Conservation (phyloP, 129 eudicot genomes). For the Ambrosia trifida region DNA sequence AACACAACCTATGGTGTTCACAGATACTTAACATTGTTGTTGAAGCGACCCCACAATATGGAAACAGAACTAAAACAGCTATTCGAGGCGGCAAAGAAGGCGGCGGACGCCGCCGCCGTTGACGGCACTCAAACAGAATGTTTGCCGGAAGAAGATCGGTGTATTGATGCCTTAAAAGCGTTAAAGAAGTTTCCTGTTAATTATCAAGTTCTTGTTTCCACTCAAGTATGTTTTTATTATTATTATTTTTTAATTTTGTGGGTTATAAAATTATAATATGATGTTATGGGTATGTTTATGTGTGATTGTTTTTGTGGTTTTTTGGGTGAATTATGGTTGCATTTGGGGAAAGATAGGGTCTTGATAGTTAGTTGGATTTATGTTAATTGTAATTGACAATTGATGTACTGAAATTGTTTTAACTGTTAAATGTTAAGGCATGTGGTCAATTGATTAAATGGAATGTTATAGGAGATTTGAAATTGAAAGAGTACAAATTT, state of each 20-base stretch:
- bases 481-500: conserved; percentile 5
- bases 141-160: conserved; percentile 73
- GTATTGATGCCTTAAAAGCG: conserved; percentile 65
- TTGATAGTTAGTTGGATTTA: background rate
- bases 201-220: conserved; percentile 75
- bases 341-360: conserved; percentile 6
- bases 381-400: background rate
- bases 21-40: background rate
- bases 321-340: conserved; percentile 8
- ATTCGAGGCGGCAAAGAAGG: conserved; percentile 73
- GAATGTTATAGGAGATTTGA: conserved; percentile 1
- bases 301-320: conserved; percentile 9
- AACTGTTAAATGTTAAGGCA: background rate
- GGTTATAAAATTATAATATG: background rate
- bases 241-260: background rate
- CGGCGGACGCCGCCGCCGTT: conserved; percentile 68
- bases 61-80: conserved; percentile 74
- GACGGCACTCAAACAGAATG: conserved; percentile 22
- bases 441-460: background rate
- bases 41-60: conserved; percentile 51
- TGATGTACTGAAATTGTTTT: conserved; percentile 22
- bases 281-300: conserved; percentile 1
- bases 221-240: conserved; percentile 60
- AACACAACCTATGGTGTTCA: too few relatives aligned
- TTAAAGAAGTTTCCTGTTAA: conserved; percentile 73